phyloP scores from a whole-genome alignment of 306 rosid species.

The Lithocarpus polystachyus region DNA sequence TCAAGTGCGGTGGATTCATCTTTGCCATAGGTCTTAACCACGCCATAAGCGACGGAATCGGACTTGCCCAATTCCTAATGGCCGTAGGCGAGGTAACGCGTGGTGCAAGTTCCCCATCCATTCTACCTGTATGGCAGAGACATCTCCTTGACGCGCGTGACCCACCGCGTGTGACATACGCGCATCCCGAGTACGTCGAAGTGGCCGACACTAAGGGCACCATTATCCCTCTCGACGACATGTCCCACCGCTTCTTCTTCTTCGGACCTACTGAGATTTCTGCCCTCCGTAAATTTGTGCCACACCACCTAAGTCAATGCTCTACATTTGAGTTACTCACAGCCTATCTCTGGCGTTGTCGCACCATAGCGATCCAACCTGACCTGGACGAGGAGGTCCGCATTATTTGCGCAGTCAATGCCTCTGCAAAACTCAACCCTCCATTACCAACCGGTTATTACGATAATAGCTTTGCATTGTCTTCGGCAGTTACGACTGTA shows the following conservation, averaged over 20 bases:
- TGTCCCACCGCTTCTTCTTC: conserved; percentile 53
- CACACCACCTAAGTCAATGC: conserved; percentile 19
- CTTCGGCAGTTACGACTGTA: conserved; percentile 40
- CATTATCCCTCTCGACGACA: conserved; percentile 39
- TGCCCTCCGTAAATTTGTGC: conserved; percentile 39
- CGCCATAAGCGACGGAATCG: conserved; percentile 46
- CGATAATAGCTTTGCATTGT: conserved; percentile 50
- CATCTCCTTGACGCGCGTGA: conserved; percentile 35
- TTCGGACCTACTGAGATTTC: conserved; percentile 39
- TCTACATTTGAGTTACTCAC: conserved; percentile 49
- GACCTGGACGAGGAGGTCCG: conserved; percentile 45
- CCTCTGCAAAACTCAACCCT: conserved; percentile 41
- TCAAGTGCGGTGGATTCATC: conserved; percentile 54
- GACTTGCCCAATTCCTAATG: conserved; percentile 47
- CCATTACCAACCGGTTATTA: conserved; percentile 53
- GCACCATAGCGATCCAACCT: conserved; percentile 32
- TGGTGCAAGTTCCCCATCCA: conserved; percentile 33
- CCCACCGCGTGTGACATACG: conserved; percentile 37
- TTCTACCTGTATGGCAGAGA: conserved; percentile 41
- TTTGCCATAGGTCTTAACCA: conserved; percentile 47
- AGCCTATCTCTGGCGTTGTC: conserved; percentile 59
- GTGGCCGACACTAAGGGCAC: conserved; percentile 40
- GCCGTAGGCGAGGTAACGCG: conserved; percentile 47
- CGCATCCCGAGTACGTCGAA: conserved; percentile 50
- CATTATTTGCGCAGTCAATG: conserved; percentile 35